These are phyloP conservation scores for Picochlorum sp. DNA, from an alignment of 139 green algal species.

Conservation along the genomic window DNA sequence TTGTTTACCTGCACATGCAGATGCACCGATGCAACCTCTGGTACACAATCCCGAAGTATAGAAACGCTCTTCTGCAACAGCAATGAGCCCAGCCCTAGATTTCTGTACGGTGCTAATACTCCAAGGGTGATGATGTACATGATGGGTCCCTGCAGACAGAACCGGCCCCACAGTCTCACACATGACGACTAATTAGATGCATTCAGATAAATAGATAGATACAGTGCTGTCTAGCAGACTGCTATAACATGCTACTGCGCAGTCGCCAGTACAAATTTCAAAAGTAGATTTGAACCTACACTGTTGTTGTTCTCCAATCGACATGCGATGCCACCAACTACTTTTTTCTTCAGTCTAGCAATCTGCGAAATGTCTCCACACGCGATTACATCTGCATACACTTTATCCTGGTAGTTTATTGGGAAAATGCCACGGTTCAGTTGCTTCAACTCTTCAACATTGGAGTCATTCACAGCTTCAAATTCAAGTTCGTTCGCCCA, in stretches of 20 bases:
- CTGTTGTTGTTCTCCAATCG: constrained; percentile 39
- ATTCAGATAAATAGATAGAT: no score
- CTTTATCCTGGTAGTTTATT: constrained; percentile 55
- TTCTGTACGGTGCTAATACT: constrained; percentile 74
- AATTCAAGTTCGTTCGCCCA: not conserved
- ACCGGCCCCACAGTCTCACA: not conserved
- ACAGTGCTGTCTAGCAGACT: no score
- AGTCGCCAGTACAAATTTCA: no score
- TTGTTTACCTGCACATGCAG: constrained; percentile 69
- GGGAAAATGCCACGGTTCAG: constrained; percentile 70
- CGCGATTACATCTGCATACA: constrained; percentile 36
- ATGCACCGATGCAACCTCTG: constrained; percentile 34
- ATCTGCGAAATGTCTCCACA: constrained; percentile 35
- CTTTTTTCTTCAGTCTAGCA: constrained; percentile 34
- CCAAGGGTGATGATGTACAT: constrained; percentile 84
- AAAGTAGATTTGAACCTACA: constrained; percentile 2
- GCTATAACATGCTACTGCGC: no score
- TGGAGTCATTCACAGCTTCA: constrained; percentile 31
- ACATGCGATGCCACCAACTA: constrained; percentile 60
- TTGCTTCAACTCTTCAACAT: constrained; percentile 56
- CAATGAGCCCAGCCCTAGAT: constrained; percentile 39
- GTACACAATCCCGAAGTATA: constrained; percentile 5
- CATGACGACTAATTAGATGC: no score
- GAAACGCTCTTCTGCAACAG: constrained; percentile 11
- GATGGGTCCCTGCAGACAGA: constrained; percentile 16